Evolutionary conservation across 768 basidiomycete species (phyloP), one percentile per base, ranked within the genome.

Genomic region (Boletales sp.): DNA sequence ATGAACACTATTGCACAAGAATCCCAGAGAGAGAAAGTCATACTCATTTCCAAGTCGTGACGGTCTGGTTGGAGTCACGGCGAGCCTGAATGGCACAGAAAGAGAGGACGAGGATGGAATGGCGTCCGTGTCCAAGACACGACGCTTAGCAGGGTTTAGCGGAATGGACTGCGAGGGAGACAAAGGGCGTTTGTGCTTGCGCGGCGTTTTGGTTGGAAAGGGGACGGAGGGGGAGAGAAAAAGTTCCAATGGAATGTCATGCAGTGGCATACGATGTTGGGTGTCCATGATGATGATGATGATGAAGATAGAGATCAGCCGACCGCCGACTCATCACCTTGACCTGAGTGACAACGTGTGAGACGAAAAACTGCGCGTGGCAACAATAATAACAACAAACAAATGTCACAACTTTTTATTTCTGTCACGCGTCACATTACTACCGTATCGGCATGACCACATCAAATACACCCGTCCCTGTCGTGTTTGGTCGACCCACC

Each of bases 391-490:
- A 67, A 50, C 10, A 25, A 42, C 57, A 63, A 59, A 66, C 39
- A 68, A 38, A 21, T 15, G 50, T 61, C 44, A 50, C 51, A 25
- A 21, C 21, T 21, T 4, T 21, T 2, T 21, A 17, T 40, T 25
- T 30, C 44, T 4, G 43, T 53, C 41, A 59, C 50, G 15, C 21
- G 48, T 44, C 40, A 66, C 57, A 30, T 17, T 11, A 49, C 28
- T 48, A 49, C 17, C 36, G 30, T 25, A 63, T 41, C 28, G 76
- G 75, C 80, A 83, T 81, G 49, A 90, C 80, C 36, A 98, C 80
- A 65, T 93, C 94, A 60, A 98, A 99, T 32, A 84, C 83, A 5
- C 94, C 96, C 19, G 95, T 98, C n/a, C 95, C 95, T n/a, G 86
- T 91, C 45, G 76, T 72, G 63, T 82, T 90, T 9, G 93, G 90